Base-by-base conservation (phyloP, 129 eudicot species). In the Kitagawia praeruptora region DNA sequence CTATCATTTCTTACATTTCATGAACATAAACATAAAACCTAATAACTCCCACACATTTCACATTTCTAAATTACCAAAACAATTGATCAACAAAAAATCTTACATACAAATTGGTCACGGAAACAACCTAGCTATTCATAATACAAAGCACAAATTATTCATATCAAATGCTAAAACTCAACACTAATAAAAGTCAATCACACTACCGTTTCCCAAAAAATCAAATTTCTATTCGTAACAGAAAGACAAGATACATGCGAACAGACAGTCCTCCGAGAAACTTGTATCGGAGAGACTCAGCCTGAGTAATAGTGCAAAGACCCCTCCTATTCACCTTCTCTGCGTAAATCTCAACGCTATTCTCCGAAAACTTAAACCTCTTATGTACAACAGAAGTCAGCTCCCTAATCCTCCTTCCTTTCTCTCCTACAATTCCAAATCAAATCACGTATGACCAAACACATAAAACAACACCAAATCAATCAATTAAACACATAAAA, bases 221-320 rank as follows among this genome's bases (percentile, higher is more conserved):
- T 8, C 16, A 61, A 15, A n/a, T 9, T 61, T 61, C 1, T 6
- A 61, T 18, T 53, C 1, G 6, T 5, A 53, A 53, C 56, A 49
- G 6, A 23, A 31, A 3, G 7, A 21, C 23, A 21, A 23, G 25
- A 70, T 79, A 88, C 89, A 88, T 82, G 21, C 93, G 81, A 49
- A 85, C 91, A 27, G 89, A 89, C 77, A 89, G 87, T 10, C 91
- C 93, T 64, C 93, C 93, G 31, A 89, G 93, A 5, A 89, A 89
- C 89, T 85, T 89, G 87, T 89, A 87, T 3, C 89, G 87, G 37
- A 89, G 88, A 75, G 93, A 86, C 78, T 89, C 93, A 6, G 88
- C 88, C 82, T 86, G 93, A 76, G 90, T 90, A 86, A 86, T 85
- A 41, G 92, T 89, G 25, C 92, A 86, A 75, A 88, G 92, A 8